Evolutionary conservation across 306 rosid genomes (phyloP), one percentile per base, ranked within the genome.

Genomic region (Vachellia pachyceras): DNA sequence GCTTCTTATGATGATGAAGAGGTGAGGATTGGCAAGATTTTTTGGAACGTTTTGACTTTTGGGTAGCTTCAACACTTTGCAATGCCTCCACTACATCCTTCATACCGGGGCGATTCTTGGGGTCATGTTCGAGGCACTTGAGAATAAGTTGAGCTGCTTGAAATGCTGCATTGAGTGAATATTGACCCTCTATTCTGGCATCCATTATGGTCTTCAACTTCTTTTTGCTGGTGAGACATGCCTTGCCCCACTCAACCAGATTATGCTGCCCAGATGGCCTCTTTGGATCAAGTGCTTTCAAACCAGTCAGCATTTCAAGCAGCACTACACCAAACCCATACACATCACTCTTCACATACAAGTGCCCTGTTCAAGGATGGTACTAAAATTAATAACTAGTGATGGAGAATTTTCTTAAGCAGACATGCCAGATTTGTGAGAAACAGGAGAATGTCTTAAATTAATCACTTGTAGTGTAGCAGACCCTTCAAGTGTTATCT

Each of bases 321-420:
- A 93, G 70, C 69, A 95, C 97, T 6, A 91, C 99, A 10, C 99
- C 99, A 9, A 91, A 95, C 0, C 97, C 97, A 12, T 95, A 95
- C 52, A 95, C 97, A 18, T 95, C 97, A 61, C 99, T 95, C 87
- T 91, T 91, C 60, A 93, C 95, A 25, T 95, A 95, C 73, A 95
- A 89, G 87, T 93, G 97, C 5, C 99, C 99, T 95, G 91, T 86
- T 78, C 9, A 84, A 82, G 13, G 4, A 20, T 20, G 40, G 17
- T 13, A 29, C 20, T 11, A 11, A 0, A 29, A 40, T 29, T 33
- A 61, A 12, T 29, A 61, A 12, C 39, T 13, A 29, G 17, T 2
- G 68, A 61, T 29, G 40, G 40, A 29, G 40, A 25, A 12, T 61
- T 12, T n/a, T 61, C 36, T 29, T 13, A 11, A 25, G 1, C 11